Conservation (phyloP, 2,329 filamentous ascomycete genomes). For the Exutisphaerella laricina region DNA sequence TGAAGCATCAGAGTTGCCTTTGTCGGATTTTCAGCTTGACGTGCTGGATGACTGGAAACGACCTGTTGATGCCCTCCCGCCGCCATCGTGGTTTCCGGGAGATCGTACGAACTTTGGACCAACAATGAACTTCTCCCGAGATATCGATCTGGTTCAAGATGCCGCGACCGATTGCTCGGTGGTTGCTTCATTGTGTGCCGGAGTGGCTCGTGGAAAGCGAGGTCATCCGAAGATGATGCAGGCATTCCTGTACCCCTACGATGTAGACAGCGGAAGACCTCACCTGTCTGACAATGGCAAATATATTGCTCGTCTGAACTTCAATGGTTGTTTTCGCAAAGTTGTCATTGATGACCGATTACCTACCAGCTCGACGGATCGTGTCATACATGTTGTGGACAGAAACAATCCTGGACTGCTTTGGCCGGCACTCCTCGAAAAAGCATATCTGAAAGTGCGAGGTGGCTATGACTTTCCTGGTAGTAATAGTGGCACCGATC, state of each 20-base stretch:
- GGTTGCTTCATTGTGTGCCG: slow-evolving; percentile 87
- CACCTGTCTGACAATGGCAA: slow-evolving; percentile 71
- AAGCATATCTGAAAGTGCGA: slow-evolving; percentile 90
- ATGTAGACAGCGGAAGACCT: slow-evolving; percentile 54
- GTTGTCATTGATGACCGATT: slow-evolving; percentile 86
- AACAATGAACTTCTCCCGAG: slow-evolving; percentile 53
- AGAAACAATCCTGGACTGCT: slow-evolving; percentile 72
- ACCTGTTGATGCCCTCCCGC: slow-evolving; percentile 60
- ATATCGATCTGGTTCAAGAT: slow-evolving; percentile 86
- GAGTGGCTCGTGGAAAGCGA: slow-evolving; percentile 62
- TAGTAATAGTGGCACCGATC: slow-evolving; percentile 91
- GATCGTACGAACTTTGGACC: slow-evolving; percentile 35
- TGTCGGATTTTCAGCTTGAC: slow-evolving; percentile 67
- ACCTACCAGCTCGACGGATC: slow-evolving; percentile 66
- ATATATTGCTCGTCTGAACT: slow-evolving; percentile 87
- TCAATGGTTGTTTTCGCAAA: slow-evolving; percentile 86
- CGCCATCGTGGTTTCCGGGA: slow-evolving; percentile 35
- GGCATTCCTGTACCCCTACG: slow-evolving; percentile 69
- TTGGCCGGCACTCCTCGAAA: slow-evolving; percentile 91
- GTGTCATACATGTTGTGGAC: slow-evolving; percentile 82
- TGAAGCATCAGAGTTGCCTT: slow-evolving; percentile 61
- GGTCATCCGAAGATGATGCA: slow-evolving; percentile 67
- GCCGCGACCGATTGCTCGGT: slow-evolving; percentile 95
- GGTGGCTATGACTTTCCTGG: slow-evolving; percentile 97
- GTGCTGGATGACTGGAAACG: slow-evolving; percentile 83